Evolutionary conservation across 139 green algal species (phyloP), one percentile per base, ranked within the genome.

Genomic region (Closterium sp.): DNA sequence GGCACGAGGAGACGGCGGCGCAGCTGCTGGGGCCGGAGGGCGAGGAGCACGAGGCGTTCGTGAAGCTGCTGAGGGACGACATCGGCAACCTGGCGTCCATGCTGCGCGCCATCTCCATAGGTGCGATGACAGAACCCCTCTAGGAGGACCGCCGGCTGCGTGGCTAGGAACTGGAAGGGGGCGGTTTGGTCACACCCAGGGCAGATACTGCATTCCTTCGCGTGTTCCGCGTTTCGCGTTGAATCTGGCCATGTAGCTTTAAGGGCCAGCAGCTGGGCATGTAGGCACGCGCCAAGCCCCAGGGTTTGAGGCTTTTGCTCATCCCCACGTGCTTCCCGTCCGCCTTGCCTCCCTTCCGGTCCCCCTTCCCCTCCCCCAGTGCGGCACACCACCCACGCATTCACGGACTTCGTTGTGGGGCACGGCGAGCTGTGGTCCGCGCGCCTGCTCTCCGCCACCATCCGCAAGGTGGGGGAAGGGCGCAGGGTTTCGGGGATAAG

Each of bases 341-440:
- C 43, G 9, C 43, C 43, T 69, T 69, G 43, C 10, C 43, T 16
- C 43, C 7, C 3, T 1, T 69, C 43, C 43, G 10, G 12, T 25
- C 43, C 43, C 23, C 1, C 23, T 16, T 4, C 43, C 43, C 43
- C 0, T 16, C 1, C 43, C 3, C 43, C 90, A 93, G 97, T 97
- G 33, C 97, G 97, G 31, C 97, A 97, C 90, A 95, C 96, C 43
- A 98, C 97, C 2, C 96, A 99, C 2, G 95, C 96, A 0, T 99
- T 99, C 95, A 96, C 96, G 3, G 98, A 99, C 93, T 99, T 97
- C 94, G 97, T 99, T 35, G 97, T 99, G 31, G 98, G 98, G 21
- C 98, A 99, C 89, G 98, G 98, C 31, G 98, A 99, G 95, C 95
- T 99, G n/a, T 99, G 98, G 98, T 97, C 94, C 55, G 98, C 97